Percentiles rank a stretch among this genome's conserved stretches.
These are phyloP conservation scores for Aspergillus chevalieri DNA, from an alignment of 2,329 filamentous ascomycete species.

Conservation along the genomic window DNA sequence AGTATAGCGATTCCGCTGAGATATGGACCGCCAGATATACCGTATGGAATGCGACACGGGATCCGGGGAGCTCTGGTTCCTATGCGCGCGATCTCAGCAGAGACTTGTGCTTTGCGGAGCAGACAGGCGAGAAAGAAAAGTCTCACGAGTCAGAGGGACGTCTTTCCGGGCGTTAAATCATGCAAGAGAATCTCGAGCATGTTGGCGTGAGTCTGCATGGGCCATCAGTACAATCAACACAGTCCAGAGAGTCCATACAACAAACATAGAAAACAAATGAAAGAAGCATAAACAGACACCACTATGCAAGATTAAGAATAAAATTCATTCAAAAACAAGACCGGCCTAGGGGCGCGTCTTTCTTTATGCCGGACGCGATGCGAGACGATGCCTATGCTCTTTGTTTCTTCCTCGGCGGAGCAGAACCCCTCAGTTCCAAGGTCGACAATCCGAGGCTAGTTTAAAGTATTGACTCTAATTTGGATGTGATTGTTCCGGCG, in stretches of 20 bases:
- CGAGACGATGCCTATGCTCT: neutral
- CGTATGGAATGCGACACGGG: conserved; percentile 30
- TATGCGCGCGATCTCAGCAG: conserved; percentile 24
- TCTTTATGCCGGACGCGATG: neutral
- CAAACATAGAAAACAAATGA: neutral
- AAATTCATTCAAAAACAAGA: too few relatives aligned
- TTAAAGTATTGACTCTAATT: neutral
- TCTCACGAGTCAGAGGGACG: conserved; percentile 33
- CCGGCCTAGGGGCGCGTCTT: too few relatives aligned
- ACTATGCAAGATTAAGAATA: too few relatives aligned
- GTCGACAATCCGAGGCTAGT: neutral
- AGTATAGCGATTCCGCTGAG: conserved; percentile 4
- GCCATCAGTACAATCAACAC: neutral
- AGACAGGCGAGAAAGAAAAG: conserved; percentile 35
- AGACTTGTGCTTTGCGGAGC: conserved; percentile 23
- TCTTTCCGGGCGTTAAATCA: conserved; percentile 39
- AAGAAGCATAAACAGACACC: neutral
- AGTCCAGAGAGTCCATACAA: neutral
- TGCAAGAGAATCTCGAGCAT: conserved; percentile 46
- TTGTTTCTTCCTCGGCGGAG: neutral
- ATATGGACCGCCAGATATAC: conserved; percentile 13
- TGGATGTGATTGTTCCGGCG: neutral
- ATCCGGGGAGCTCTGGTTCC: conserved; percentile 31
- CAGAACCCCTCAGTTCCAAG: neutral
- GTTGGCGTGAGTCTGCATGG: neutral